Conservation (phyloP, 1,284 basidiomycete genomes). For the Abortiporus biennis region DNA sequence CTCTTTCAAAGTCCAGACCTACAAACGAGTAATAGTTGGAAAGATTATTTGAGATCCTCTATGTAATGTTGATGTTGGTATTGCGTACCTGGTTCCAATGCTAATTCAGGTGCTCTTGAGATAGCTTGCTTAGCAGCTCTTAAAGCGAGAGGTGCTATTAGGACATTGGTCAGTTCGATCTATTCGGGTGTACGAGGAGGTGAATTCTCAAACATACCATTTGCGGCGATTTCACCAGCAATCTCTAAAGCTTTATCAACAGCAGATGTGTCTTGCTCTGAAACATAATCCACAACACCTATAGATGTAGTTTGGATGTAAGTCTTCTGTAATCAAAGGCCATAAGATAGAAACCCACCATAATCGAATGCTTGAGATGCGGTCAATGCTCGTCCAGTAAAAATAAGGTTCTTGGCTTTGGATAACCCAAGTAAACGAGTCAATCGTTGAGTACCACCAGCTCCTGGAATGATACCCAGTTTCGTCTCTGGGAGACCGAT, state of each 20-base stretch:
- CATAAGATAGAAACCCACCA: constrained; percentile 42
- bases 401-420: constrained; percentile 86
- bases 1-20: constrained; percentile 86
- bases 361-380: constrained; percentile 68
- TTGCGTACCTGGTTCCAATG: constrained; percentile 64
- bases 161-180: constrained; percentile 2
- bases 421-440: constrained; percentile 78
- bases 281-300: constrained; percentile 81
- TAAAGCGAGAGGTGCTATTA: constrained; percentile 79
- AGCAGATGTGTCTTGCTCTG: constrained; percentile 49
- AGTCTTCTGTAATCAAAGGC: neutral
- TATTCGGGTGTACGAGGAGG: neutral
- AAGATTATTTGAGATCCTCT: neutral
- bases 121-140: constrained; percentile 88
- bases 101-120: constrained; percentile 70
- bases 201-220: constrained; percentile 45
- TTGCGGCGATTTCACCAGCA: constrained; percentile 60
- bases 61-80: neutral
- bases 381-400: constrained; percentile 64
- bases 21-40: constrained; percentile 2
- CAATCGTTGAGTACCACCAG: constrained; percentile 89
- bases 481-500: constrained; percentile 82
- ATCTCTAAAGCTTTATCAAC: constrained; percentile 62
- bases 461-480: constrained; percentile 92
- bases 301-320: neutral